These are phyloP conservation scores for Cutaneotrichosporon cavernicola DNA, from an alignment of 1,284 basidiomycete genomes.

Conservation along the genomic window DNA sequence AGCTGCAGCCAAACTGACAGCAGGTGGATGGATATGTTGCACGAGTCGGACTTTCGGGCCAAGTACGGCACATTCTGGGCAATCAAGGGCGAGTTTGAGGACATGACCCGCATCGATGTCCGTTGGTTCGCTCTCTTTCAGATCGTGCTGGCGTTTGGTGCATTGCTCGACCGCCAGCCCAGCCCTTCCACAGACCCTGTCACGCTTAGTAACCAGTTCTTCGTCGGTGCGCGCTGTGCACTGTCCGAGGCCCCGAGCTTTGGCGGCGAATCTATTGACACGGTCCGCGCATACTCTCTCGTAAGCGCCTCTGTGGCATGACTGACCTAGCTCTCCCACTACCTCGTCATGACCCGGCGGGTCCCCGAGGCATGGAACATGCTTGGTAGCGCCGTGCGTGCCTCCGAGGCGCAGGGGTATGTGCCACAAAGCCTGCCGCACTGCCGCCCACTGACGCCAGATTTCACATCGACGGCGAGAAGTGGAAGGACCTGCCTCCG, in stretches of 20 bases:
- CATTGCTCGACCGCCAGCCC: constrained; percentile 26
- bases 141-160: constrained; percentile 38
- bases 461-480: constrained; percentile 38
- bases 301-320: constrained; percentile 18
- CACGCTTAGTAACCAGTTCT: constrained; percentile 29
- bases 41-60: constrained; percentile 33
- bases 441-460: constrained; percentile 20
- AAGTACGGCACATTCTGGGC: constrained; percentile 35
- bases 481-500: constrained; percentile 31
- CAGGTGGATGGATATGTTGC: constrained; percentile 38
- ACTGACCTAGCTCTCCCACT: constrained; percentile 33
- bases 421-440: not conserved
- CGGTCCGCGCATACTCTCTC: constrained; percentile 31
- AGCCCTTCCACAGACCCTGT: constrained; percentile 25
- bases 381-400: constrained; percentile 31
- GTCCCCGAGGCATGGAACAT: constrained; percentile 41
- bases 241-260: constrained; percentile 34
- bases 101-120: constrained; percentile 33
- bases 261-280: constrained; percentile 38
- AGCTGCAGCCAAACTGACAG: not conserved
- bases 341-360: constrained; percentile 32
- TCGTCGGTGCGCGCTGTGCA: constrained; percentile 30
- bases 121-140: constrained; percentile 39
- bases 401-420: constrained; percentile 40
- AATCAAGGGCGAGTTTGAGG: constrained; percentile 29